phyloP scores from a whole-genome alignment of 352 stramenopile genomes.

The Aphanomyces cochlioides region DNA sequence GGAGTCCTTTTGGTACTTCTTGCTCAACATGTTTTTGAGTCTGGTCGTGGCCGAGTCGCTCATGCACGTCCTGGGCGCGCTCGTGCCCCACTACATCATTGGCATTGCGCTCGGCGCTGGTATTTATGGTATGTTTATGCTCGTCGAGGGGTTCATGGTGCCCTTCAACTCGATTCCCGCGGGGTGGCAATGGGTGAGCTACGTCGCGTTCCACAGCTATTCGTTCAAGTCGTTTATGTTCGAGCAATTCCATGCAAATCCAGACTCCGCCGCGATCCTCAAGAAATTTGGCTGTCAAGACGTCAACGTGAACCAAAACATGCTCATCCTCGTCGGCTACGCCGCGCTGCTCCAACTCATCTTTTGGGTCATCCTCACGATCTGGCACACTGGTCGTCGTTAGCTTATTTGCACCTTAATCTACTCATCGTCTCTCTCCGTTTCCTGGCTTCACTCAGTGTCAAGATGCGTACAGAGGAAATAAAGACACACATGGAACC shows the following conservation, averaged over 20 bases:
- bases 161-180: slow-evolving; percentile 39
- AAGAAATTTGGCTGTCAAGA: not conserved
- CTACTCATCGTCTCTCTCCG: not conserved
- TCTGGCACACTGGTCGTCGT: slow-evolving; percentile 52
- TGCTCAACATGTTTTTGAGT: slow-evolving; percentile 49
- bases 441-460: too few species aligned
- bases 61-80: slow-evolving; percentile 43
- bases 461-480: not conserved
- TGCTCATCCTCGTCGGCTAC: slow-evolving; percentile 33
- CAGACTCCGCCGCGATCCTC: slow-evolving; percentile 11
- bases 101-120: slow-evolving; percentile 51
- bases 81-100: slow-evolving; percentile 56
- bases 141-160: slow-evolving; percentile 57
- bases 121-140: slow-evolving; percentile 52
- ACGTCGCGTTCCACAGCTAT: slow-evolving; percentile 57
- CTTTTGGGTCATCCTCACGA: slow-evolving; percentile 50
- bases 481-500: not conserved
- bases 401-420: slow-evolving; percentile 32
- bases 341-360: slow-evolving; percentile 35
- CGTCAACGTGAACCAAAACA: not conserved
- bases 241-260: slow-evolving; percentile 39
- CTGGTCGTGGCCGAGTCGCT: slow-evolving; percentile 49
- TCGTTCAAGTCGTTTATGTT: slow-evolving; percentile 50
- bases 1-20: slow-evolving; percentile 39
- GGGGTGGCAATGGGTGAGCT: slow-evolving; percentile 51